Evolutionary conservation across 192 early-diverging fungal species (phyloP).

Genomic region (Backusella luteola): DNA sequence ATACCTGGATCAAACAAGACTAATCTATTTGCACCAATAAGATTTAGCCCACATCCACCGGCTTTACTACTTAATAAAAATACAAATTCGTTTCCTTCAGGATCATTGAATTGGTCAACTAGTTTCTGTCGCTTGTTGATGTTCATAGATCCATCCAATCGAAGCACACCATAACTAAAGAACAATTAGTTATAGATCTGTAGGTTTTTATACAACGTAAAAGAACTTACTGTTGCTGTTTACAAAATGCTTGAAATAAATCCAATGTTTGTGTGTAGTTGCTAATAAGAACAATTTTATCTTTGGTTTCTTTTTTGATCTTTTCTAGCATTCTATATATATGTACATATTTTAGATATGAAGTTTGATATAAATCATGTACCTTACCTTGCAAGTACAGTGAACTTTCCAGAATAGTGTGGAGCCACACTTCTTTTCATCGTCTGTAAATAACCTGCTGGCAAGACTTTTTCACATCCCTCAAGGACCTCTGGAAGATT

Average conservation of each 20-base stretch:
- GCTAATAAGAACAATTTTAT: constrained; percentile 99
- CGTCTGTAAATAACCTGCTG: constrained; percentile 56
- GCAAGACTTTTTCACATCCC: constrained; percentile 58
- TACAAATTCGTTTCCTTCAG: constrained; percentile 80
- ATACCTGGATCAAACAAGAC: constrained; percentile 53
- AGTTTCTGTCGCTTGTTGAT: constrained; percentile 92
- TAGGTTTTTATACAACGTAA: constrained; percentile 21
- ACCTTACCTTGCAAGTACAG: constrained; percentile 61
- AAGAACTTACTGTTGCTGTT: constrained; percentile 59
- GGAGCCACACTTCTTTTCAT: constrained; percentile 36
- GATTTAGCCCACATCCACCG: constrained; percentile 96
- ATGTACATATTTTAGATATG: not conserved
- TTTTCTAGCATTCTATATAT: constrained; percentile 76
- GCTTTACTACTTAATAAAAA: constrained; percentile 97
- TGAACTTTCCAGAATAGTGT: constrained; percentile 88
- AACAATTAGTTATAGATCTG: not conserved
- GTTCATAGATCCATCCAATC: constrained; percentile 92
- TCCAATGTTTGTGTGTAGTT: constrained; percentile 99
- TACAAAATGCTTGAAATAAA: constrained; percentile 88
- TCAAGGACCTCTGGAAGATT: constrained; percentile 59
- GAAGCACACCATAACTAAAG: constrained; percentile 65
- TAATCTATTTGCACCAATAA: constrained; percentile 96
- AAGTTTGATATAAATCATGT: constrained; percentile 9
- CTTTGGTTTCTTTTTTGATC: constrained; percentile 66
- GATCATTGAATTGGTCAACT: constrained; percentile 96